Evolutionary conservation across 2,329 filamentous ascomycete genomes (phyloP).

Genomic region (Talaromyces amestolkiae): DNA sequence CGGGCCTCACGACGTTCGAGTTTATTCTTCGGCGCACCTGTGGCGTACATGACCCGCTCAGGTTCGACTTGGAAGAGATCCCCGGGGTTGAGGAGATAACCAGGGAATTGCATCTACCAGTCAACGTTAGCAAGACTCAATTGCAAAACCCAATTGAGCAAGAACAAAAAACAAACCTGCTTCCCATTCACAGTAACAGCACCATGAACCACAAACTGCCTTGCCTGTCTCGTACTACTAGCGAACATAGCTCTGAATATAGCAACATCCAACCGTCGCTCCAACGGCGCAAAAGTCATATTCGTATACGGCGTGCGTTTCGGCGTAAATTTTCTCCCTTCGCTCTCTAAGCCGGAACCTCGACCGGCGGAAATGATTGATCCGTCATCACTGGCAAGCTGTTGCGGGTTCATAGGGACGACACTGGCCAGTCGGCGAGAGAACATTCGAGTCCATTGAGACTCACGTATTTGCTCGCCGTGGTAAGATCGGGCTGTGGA

Average conservation of each 20-base stretch:
- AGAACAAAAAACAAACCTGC: slow-evolving; percentile 59
- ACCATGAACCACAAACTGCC: slow-evolving; percentile 91
- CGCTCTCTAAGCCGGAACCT: slow-evolving; percentile 56
- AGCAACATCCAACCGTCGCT: slow-evolving; percentile 88
- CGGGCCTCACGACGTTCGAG: slow-evolving; percentile 41
- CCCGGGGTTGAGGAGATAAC: slow-evolving; percentile 92
- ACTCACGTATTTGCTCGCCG: slow-evolving; percentile 89
- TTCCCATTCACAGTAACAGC: slow-evolving; percentile 94
- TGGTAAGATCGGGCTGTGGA: slow-evolving; percentile 81
- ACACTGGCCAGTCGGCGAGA: slow-evolving; percentile 75
- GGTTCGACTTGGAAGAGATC: slow-evolving; percentile 97
- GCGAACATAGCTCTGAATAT: slow-evolving; percentile 92
- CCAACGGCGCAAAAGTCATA: slow-evolving; percentile 90
- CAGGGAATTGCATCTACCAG: slow-evolving; percentile 81
- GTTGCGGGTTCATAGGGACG: slow-evolving; percentile 76
- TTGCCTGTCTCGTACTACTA: slow-evolving; percentile 85
- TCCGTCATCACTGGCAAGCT: slow-evolving; percentile 78
- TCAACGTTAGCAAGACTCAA: slow-evolving; percentile 15
- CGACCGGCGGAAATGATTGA: slow-evolving; percentile 78
- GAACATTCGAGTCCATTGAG: slow-evolving; percentile 94
- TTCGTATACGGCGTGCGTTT: slow-evolving; percentile 80
- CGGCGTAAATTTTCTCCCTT: slow-evolving; percentile 25
- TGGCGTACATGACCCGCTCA: slow-evolving; percentile 83
- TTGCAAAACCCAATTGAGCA: not conserved
- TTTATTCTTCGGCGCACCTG: slow-evolving; percentile 67